Evolutionary conservation across 2,329 filamentous ascomycete species (phyloP), one percentile per base, ranked within the genome.

Genomic region (Fusarium haematococcum): DNA sequence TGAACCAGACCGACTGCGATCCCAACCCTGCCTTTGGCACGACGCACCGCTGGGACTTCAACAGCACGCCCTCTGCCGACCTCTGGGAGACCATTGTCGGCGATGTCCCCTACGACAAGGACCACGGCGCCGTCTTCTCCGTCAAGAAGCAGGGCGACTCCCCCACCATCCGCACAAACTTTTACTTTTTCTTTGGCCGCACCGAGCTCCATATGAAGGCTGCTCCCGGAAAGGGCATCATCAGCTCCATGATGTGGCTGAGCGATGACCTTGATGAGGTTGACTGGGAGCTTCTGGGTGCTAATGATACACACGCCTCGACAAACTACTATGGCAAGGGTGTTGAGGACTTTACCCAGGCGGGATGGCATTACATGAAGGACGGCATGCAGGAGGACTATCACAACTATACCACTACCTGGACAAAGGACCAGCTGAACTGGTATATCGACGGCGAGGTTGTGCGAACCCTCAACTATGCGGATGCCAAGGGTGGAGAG

Each of bases 261-360:
- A 96, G 93, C 60, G 93, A 97, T 76, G 92, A 95, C 77, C 88
- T 96, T 16, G 95, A 97, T 81, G 94, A 97, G 83, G 91, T 97
- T 45, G 95, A 98, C 80, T 96, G 94, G 90, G 94, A 97, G 80
- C 93, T 94, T 79, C 88, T 95, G 68, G 94, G 94, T 54, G 88
- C 88, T 66, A 92, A 94, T 79, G 83, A 85, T 65, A 89, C 86
- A 18, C 83, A 87, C 37, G 92, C 90, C 10, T 88, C 93, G 77
- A 92, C 90, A 75, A 95, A 96, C 85, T 96, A 92, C 84, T 96
- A 93, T 78, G 92, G 93, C 81, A 95, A 95, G 85, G 94, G 93
- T 58, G 86, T 83, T 85, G 85, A 90, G 83, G 81, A 93, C 86
- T 80, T 86, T 83, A 87, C 90, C 77, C 91, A 93, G 72, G 93